phyloP scores from a whole-genome alignment of 192 early-diverging fungal genomes.

The Mortierella hygrophila region DNA sequence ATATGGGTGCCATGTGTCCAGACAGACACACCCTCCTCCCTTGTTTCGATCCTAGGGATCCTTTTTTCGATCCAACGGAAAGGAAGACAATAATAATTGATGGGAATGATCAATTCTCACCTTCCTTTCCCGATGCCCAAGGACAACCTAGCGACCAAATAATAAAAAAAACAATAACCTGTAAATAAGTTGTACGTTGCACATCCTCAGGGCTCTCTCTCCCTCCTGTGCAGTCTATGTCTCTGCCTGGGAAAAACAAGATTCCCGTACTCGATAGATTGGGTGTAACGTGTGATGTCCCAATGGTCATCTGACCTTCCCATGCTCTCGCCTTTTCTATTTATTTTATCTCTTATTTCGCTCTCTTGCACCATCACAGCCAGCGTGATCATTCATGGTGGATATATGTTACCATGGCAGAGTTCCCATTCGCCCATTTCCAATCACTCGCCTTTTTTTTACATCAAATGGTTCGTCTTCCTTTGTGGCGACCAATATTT shows the following conservation, averaged over 20 bases:
- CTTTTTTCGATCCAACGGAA: no score
- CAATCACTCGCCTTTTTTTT: neutral
- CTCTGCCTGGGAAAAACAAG: neutral
- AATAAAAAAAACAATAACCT: no score
- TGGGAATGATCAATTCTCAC: no score
- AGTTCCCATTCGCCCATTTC: neutral
- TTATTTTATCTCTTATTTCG: neutral
- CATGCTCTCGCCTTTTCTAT: neutral
- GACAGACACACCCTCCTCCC: no score
- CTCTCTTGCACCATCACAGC: neutral
- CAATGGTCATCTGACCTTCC: neutral
- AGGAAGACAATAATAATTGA: no score
- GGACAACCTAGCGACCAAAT: no score
- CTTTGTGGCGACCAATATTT: neutral
- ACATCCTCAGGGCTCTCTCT: neutral
- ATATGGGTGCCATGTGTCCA: no score
- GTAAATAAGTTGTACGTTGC: neutral
- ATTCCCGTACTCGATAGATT: no score
- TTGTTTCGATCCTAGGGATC: no score
- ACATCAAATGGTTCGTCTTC: neutral
- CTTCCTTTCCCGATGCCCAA: no score
- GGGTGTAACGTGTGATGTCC: neutral
- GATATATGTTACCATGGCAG: neutral
- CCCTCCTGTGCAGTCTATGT: no score
- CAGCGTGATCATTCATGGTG: neutral